These are phyloP conservation scores for Pythium guiyangense DNA, from an alignment of 352 stramenopile species.

Conservation along the genomic window DNA sequence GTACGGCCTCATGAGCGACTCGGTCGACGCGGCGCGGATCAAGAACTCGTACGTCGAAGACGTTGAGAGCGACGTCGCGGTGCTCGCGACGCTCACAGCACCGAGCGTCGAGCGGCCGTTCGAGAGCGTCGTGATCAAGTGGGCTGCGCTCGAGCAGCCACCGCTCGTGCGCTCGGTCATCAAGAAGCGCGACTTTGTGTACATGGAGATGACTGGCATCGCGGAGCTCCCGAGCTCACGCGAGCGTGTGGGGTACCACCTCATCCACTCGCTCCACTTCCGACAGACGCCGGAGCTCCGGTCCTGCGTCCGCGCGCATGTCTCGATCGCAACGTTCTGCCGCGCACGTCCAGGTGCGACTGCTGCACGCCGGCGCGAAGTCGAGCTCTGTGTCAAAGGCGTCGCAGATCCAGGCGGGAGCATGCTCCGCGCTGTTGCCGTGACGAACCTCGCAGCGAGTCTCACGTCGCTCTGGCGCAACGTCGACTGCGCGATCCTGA, in stretches of 20 bases:
- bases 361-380: background rate
- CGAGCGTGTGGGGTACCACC: constrained; percentile 48
- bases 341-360: constrained; percentile 16
- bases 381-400: constrained; percentile 24
- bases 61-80: constrained; percentile 29
- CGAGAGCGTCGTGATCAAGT: constrained; percentile 28
- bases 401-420: constrained; percentile 30
- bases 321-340: constrained; percentile 39
- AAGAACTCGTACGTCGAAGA: constrained; percentile 45
- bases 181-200: constrained; percentile 53
- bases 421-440: constrained; percentile 22
- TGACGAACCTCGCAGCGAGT: constrained; percentile 16
- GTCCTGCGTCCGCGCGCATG: constrained; percentile 18
- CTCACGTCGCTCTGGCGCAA: constrained; percentile 24
- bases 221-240: constrained; percentile 21
- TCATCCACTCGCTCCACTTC: constrained; percentile 51
- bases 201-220: constrained; percentile 43
- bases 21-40: constrained; percentile 24
- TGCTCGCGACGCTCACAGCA: constrained; percentile 41
- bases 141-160: constrained; percentile 18
- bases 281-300: constrained; percentile 24
- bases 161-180: constrained; percentile 24
- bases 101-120: constrained; percentile 41
- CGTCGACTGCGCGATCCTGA: constrained; percentile 24
- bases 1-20: constrained; percentile 33